Percentiles rank a stretch among this genome's conserved stretches.
phyloP scores from a whole-genome alignment of 441 rosid species.

The Heliophila coronopifolia region DNA sequence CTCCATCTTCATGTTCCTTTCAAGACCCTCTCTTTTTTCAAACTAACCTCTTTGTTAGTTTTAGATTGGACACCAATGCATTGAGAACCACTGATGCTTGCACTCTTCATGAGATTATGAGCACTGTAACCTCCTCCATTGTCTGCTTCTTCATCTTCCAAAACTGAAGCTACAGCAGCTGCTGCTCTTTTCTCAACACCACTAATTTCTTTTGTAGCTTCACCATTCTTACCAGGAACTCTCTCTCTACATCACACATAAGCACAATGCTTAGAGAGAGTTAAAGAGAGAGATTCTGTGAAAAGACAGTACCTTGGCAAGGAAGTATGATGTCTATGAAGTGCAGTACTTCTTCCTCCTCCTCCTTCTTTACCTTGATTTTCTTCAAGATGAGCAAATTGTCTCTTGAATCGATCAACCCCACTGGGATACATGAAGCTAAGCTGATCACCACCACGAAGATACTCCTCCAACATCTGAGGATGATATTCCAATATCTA shows the following conservation, averaged over 20 bases:
- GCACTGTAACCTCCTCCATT: constrained; percentile 40
- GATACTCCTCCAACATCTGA: constrained; percentile 92
- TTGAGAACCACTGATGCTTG: constrained; percentile 90
- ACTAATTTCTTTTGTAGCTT: constrained; percentile 29
- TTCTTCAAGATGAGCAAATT: constrained; percentile 97
- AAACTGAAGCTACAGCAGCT: constrained; percentile 48
- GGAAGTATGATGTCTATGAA: constrained; percentile 89
- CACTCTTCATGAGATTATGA: constrained; percentile 84
- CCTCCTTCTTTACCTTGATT: constrained; percentile 55
- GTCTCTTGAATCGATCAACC: constrained; percentile 93
- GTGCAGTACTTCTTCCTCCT: constrained; percentile 46
- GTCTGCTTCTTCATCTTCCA: constrained; percentile 42
- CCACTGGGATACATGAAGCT: constrained; percentile 99
- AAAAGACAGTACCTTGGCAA: constrained; percentile 69
- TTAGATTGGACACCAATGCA: constrained; percentile 54
- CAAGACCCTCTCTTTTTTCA: background rate
- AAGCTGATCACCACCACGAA: constrained; percentile 88
- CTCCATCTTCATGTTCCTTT: too few relatives aligned
- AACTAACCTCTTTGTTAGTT: constrained; percentile 47
- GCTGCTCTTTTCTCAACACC: constrained; percentile 44
- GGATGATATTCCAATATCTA: constrained; percentile 97
- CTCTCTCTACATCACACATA: constrained; percentile 52
- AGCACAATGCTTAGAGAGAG: constrained; percentile 9
- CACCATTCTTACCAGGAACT: constrained; percentile 61
- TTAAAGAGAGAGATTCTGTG: background rate